phyloP scores from a whole-genome alignment of 1,284 basidiomycete species.

The Melampsora americana region DNA sequence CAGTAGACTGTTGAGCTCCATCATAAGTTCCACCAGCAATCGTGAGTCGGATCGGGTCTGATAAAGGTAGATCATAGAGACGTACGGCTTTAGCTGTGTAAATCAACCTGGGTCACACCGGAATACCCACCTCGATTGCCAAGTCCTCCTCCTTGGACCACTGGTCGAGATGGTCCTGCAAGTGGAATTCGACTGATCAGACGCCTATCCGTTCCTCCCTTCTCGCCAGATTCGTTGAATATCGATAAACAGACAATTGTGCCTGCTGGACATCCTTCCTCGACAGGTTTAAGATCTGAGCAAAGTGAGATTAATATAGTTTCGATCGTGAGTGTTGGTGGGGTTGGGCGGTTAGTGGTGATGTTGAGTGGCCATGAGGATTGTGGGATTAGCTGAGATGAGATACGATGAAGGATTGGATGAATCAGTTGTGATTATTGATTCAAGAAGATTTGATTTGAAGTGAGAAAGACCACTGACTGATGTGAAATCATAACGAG shows the following conservation, averaged over 20 bases:
- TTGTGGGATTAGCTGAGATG: conserved; percentile 5
- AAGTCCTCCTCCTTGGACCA: background rate
- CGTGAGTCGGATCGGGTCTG: conserved; percentile 7
- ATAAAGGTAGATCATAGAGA: background rate
- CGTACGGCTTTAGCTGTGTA: background rate
- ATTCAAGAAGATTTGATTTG: background rate
- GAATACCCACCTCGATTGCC: background rate
- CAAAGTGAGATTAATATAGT: conserved; percentile 25
- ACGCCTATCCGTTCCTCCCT: conserved; percentile 2
- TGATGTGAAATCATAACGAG: conserved; percentile 19
- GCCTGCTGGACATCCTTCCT: conserved; percentile 12
- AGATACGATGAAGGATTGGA: background rate
- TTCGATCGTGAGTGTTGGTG: conserved; percentile 25
- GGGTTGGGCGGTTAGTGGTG: conserved; percentile 12
- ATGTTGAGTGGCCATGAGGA: conserved; percentile 18
- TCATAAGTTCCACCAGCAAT: conserved; percentile 15
- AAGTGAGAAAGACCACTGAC: conserved; percentile 1
- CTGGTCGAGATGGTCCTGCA: background rate
- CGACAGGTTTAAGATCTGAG: background rate
- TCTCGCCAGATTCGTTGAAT: conserved; percentile 11
- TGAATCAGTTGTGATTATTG: background rate
- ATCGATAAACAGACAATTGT: conserved; percentile 26
- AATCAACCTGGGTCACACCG: background rate
- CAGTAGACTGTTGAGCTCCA: conserved; percentile 10
- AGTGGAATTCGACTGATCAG: conserved; percentile 27